Percentiles rank a stretch among this genome's conserved stretches.
Evolutionary conservation across 495 filamentous ascomycete species (phyloP).

Genomic region (Penicillium cinerascens): DNA sequence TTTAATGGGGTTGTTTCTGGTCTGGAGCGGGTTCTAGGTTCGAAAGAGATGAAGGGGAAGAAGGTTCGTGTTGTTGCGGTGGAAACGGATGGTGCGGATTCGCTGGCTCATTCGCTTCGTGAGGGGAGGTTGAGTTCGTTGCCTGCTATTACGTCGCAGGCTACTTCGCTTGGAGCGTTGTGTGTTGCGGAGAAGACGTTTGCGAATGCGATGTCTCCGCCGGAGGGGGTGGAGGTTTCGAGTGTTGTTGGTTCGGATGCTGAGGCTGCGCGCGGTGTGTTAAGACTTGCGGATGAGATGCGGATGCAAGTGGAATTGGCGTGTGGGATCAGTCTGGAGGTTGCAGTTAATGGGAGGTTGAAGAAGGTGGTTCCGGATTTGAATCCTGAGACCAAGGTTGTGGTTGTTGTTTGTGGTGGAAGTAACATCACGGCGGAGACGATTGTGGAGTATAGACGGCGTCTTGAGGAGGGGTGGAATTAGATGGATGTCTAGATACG

Average conservation of each 20-base stretch:
- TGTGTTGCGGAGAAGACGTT: slow-evolving; percentile 67
- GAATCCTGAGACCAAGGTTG: slow-evolving; percentile 60
- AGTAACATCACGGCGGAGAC: slow-evolving; percentile 64
- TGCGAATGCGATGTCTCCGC: slow-evolving; percentile 46
- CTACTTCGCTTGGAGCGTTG: slow-evolving; percentile 69
- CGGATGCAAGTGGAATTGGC: slow-evolving; percentile 73
- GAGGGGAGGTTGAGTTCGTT: slow-evolving; percentile 57
- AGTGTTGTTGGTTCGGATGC: slow-evolving; percentile 70
- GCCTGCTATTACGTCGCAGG: slow-evolving; percentile 70
- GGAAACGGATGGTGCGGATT: slow-evolving; percentile 76
- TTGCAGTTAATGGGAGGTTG: slow-evolving; percentile 41
- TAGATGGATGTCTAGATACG: background rate
- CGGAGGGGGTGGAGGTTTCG: slow-evolving; percentile 44
- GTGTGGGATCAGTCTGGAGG: slow-evolving; percentile 73
- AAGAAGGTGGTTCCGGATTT: slow-evolving; percentile 54
- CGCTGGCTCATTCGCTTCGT: slow-evolving; percentile 55
- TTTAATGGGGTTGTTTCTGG: slow-evolving; percentile 73
- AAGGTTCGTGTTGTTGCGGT: slow-evolving; percentile 62
- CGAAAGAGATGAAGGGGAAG: background rate
- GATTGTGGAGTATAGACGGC: slow-evolving; percentile 56
- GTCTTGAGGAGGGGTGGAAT: background rate
- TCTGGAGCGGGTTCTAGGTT: slow-evolving; percentile 45
- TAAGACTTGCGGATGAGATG: slow-evolving; percentile 72
- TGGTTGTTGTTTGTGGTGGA: slow-evolving; percentile 83
- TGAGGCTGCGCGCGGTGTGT: slow-evolving; percentile 70